These are phyloP conservation scores for Malus hybrid DNA, from an alignment of 331 rosid genomes.

Conservation along the genomic window DNA sequence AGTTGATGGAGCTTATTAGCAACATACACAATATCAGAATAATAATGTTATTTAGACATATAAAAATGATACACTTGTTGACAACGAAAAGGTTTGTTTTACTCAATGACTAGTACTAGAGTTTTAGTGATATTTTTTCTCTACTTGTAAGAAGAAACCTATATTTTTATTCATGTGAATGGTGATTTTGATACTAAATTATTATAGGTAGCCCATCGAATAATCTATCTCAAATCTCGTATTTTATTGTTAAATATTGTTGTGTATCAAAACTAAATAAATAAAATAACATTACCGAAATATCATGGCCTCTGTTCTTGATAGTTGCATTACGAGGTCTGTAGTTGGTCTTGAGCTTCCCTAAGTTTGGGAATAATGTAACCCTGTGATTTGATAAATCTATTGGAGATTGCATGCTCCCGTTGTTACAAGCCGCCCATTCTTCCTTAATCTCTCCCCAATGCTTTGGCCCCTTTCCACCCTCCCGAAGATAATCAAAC, in stretches of 20 bases:
- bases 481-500: constrained; percentile 10
- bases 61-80: too few species aligned
- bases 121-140: too few species aligned
- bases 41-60: too few species aligned
- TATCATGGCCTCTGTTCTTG: constrained; percentile 27
- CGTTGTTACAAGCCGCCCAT: constrained; percentile 26
- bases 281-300: neutral
- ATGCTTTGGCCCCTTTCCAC: constrained; percentile 18
- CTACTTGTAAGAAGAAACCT: too few species aligned
- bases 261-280: too few species aligned
- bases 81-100: too few species aligned
- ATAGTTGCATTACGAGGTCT: constrained; percentile 19
- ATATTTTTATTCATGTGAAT: too few species aligned
- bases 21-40: neutral
- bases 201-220: too few species aligned
- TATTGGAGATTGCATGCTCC: constrained; percentile 26
- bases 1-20: neutral
- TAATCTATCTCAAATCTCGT: too few species aligned
- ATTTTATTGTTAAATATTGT: too few species aligned
- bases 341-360: neutral
- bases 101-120: too few species aligned
- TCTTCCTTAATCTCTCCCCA: constrained; percentile 32
- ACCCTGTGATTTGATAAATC: constrained; percentile 13
- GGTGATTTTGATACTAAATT: too few species aligned
- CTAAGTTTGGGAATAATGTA: neutral